These are phyloP conservation scores for Prunus kanzakura DNA, from an alignment of 306 rosid species.

Conservation along the genomic window DNA sequence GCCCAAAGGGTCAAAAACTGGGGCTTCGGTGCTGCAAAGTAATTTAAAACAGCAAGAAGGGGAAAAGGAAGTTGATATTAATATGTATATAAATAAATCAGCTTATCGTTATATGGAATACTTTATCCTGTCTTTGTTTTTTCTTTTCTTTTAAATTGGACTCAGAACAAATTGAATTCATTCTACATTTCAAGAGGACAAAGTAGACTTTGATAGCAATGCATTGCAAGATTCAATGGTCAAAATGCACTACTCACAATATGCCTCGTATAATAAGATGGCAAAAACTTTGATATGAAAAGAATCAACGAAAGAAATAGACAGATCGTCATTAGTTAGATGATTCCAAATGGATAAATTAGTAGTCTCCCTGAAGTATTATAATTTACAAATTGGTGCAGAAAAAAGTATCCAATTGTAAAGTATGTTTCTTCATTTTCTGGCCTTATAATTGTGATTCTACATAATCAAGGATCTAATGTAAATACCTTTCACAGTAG, in stretches of 20 bases:
- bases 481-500: background rate
- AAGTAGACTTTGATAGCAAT: background rate
- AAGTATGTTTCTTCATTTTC: background rate
- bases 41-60: slow-evolving; percentile 19
- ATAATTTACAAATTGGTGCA: background rate
- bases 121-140: background rate
- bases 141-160: background rate
- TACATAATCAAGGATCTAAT: background rate
- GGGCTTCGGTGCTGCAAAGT: slow-evolving; percentile 51
- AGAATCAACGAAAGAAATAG: background rate
- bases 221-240: background rate
- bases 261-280: background rate
- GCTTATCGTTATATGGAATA: background rate
- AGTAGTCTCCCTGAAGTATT: background rate
- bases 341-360: background rate
- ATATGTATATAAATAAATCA: background rate
- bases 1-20: slow-evolving; percentile 80
- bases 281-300: background rate
- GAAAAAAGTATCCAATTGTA: background rate
- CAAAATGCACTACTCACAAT: slow-evolving; percentile 1
- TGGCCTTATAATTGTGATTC: background rate
- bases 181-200: background rate
- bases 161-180: background rate
- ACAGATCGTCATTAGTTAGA: background rate
- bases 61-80: background rate